phyloP scores from a whole-genome alignment of 495 filamentous ascomycete species.

The Neurospora tetraspora region DNA sequence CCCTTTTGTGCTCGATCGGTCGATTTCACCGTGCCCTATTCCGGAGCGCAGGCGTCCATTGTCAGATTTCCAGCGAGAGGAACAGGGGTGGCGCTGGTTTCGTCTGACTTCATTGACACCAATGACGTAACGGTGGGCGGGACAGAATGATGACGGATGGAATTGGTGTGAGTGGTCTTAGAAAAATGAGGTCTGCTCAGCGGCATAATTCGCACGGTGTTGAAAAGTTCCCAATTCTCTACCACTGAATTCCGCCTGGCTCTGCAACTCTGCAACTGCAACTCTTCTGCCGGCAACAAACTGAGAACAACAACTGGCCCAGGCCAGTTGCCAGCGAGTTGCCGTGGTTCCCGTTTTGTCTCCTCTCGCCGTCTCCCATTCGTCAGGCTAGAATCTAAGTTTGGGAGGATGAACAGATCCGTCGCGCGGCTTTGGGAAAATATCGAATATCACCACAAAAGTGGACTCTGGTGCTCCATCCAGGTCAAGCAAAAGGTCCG shows the following conservation, averaged over 20 bases:
- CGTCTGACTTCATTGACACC: conserved; percentile 12
- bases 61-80: background rate
- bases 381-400: background rate
- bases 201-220: conserved; percentile 17
- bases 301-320: background rate
- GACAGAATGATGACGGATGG: conserved; percentile 12
- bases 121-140: conserved; percentile 25
- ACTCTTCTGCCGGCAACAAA: background rate
- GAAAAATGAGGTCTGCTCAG: conserved; percentile 3
- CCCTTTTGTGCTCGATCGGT: background rate
- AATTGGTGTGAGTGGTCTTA: conserved; percentile 13
- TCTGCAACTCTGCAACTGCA: background rate
- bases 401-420: background rate
- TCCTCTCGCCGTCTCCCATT: background rate
- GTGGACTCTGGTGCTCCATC: background rate
- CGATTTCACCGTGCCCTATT: background rate
- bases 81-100: conserved; percentile 11
- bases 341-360: background rate
- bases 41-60: background rate
- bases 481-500: background rate
- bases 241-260: background rate
- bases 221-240: conserved; percentile 3
- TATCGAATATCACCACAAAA: background rate
- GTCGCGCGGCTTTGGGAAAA: background rate
- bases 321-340: background rate